Base-by-base conservation (phyloP, 2,329 filamentous ascomycete genomes). In the Penicillium sp. region DNA sequence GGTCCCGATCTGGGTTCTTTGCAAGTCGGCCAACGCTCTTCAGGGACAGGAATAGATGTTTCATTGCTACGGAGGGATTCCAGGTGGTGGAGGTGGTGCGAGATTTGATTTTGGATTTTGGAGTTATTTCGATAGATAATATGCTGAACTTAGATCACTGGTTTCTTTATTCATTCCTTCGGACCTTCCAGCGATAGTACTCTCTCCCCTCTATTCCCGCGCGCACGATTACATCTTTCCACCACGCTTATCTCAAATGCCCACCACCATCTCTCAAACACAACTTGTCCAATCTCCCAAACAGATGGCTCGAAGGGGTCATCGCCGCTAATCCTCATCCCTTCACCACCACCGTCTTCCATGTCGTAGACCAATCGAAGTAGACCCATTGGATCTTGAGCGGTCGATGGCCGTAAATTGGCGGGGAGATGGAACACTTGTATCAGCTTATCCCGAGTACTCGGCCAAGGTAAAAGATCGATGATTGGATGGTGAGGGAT, bases 211-310 rank as follows among this genome's bases (percentile, higher is more conserved):
- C 83, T 77, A 54, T 78, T 66, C 54, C 65, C 74, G 60, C 84
- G 76, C 77, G 79, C 78, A 52, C 76, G 72, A 69, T 87, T 86
- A 66, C 83, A 84, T 54, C 77, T 78, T 46, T 81, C 78, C n/a
- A 87, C 70, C 16, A 86, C 78, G 11, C 75, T 74, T 9, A 76
- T 69, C 65, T 87, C 84, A 66, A 87, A 82, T 37, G 84, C 70
- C 71, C 85, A 87, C 83, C 83, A 87, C 85, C 85, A 87, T 41
- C 80, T 77, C 69, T 82, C 78, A 69, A 86, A 86, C 22, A 86
- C 71, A n/a, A 79, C 66, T 69, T 86, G 83, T 1, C 84, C 84
- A 13, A 87, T 77, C 69, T 87, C 85, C 84, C 84, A 87, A 33
- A 75, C 76, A 24, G 69, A 67, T 6, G 77, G 72, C 50, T 82